Evolutionary conservation across 805 yeast genomes (phyloP), one percentile per base, ranked within the genome.

Genomic region (Scheffersomyces lignosus): DNA sequence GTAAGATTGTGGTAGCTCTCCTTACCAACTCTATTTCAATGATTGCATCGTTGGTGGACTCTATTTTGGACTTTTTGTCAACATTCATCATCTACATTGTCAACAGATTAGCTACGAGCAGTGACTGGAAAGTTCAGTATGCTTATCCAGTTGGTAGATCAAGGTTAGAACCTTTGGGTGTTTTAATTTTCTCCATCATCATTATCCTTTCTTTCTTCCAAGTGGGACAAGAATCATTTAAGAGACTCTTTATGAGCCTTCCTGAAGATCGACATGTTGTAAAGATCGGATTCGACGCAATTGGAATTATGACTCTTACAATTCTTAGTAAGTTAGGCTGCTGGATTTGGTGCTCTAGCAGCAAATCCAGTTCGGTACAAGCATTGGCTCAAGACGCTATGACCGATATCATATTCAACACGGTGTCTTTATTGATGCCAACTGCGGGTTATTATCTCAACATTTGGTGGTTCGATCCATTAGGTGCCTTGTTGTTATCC

Each of bases 371-470:
- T 13, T 79, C 89, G 0, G 82, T 86, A 2, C 83, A 80, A 51
- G 95, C 95, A 0, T 64, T 85, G 37, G 87, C 90, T 2, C 91
- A 84, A 57, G 95, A 86, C 60, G 93, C 93, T 0, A 69, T 73
- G 59, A 85, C 90, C 1, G 95, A 86, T 57, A 75, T 85, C 22
- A 73, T 84, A 3, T 85, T 85, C 68, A 86, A 86, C 61, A 50
- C 72, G 1, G 82, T 83, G 29, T 84, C 93, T 1, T 71, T 86
- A 17, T 43, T 85, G 12, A 83, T 85, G 70, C 95, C 95, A 0
- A 44, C 81, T 0, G 29, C 74, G 1, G 91, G 91, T 1, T 63
- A 70, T 37, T 47, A 55, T n/a, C 56, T 73, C 13, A 56, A 71
- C 14, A 49, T 71, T 13, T 81, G 87, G 83, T 82, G 88, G 87